Conservation (phyloP, 192 early-diverging fungal genomes). For the Coemansia sp. region DNA sequence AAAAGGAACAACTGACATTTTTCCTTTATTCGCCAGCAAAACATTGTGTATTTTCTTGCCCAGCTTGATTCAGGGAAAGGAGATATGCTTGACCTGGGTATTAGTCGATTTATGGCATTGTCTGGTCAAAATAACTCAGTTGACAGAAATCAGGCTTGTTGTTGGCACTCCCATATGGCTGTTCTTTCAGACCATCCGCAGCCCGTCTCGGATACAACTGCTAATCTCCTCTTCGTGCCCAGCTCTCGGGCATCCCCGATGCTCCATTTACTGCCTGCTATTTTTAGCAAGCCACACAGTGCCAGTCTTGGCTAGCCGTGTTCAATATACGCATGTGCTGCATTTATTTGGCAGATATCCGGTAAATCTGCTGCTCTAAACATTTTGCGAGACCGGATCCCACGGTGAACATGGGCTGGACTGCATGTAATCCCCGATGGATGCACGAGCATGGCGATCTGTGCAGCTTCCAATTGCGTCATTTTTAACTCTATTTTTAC, state of each 20-base stretch:
- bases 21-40: not conserved
- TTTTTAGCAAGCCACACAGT: constrained; percentile 6
- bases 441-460: not conserved
- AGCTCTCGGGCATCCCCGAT: not conserved
- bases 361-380: not conserved
- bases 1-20: not conserved
- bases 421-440: not conserved
- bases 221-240: not conserved
- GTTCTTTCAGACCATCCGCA: constrained; percentile 13
- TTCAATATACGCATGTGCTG: not conserved
- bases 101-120: not conserved
- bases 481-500: not conserved
- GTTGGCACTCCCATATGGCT: constrained; percentile 4
- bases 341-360: not conserved
- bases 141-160: not conserved
- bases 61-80: not conserved
- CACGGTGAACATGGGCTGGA: not conserved
- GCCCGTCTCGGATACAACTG: constrained; percentile 1
- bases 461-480: not conserved
- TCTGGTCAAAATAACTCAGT: too few species aligned
- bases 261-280: constrained; percentile 5
- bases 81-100: not conserved
- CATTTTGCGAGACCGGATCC: not conserved
- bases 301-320: constrained; percentile 7
- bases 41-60: not conserved